Evolutionary conservation across 2,329 filamentous ascomycete genomes (phyloP), one percentile per base, ranked within the genome.

Genomic region (Colletotrichum destructivum): DNA sequence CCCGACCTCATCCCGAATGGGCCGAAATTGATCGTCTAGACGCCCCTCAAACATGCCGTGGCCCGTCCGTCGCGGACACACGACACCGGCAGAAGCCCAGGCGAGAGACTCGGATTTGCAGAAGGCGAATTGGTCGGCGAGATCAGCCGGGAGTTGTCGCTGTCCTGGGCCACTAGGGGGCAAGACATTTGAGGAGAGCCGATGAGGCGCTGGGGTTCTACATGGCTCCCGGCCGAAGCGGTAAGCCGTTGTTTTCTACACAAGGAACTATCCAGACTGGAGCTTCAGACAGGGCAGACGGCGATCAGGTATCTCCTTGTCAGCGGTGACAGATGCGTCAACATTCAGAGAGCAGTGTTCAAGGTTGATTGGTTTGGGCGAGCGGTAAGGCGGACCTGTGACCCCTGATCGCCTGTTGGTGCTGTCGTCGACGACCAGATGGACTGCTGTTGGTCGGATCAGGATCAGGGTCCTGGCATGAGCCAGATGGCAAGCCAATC

Each of bases 21-120:
- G 40, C 49, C 68, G 62, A 23, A 21, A 59, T 35, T 62, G 68
- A 71, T 71, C 63, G 64, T 62, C 57, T 51, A 71, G 61, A 62
- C 57, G 63, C 44, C 51, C 56, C 13, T 52, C 42, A 57, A 62
- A 31, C 31, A 35, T 35, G 31, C 31, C 8, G 64, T 56, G 44
- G 31, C 31, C 44, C 49, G 52, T 57, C 51, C 49, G 51, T 21
- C 44, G n/a, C 51, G 63, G 63, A 46, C 56, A 21, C 42, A 40
- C 51, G 56, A 56, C 42, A 26, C 63, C 64, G 62, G 47, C 56
- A 49, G 51, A 62, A 15, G 56, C 57, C 46, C 21, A 26, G 62
- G 31, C 55, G 56, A 55, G 18, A 49, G 44, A 23, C 16, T 52
- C 18, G 64, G 44, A 49, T 67, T 67, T 55, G 63, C 57, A 23